A percentile compares a stretch with the other conserved stretches of the same genome.
phyloP scores from a whole-genome alignment of 441 rosid species.

The Jatropha multifida region DNA sequence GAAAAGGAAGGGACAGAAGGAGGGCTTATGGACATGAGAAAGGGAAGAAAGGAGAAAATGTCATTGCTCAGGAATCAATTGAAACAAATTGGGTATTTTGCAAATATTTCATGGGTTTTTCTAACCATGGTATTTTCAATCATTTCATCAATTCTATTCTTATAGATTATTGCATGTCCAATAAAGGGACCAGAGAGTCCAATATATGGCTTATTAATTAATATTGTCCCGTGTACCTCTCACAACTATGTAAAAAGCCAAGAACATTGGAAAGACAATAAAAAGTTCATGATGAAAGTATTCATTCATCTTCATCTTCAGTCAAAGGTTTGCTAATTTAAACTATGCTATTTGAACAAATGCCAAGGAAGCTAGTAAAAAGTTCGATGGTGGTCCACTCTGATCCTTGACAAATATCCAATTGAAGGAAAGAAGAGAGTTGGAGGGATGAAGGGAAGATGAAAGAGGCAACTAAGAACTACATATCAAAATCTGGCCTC shows the following conservation, averaged over 20 bases:
- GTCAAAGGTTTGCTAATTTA: neutral
- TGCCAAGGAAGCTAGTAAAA: neutral
- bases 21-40: neutral
- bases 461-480: neutral
- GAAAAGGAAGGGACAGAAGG: neutral
- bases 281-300: neutral
- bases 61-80: neutral
- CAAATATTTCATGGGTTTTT: slow-evolving; percentile 1
- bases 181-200: neutral
- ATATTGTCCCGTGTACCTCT: neutral
- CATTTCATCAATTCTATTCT: neutral
- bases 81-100: slow-evolving; percentile 7
- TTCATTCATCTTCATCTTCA: neutral
- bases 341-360: neutral
- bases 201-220: neutral
- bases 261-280: neutral
- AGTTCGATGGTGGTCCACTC: neutral
- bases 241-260: neutral
- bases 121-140: neutral
- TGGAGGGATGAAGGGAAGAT: neutral
- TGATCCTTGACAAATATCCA: neutral
- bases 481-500: slow-evolving; percentile 13
- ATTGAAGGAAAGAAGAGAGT: neutral
- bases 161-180: neutral
- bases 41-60: neutral